phyloP scores from a whole-genome alignment of 768 basidiomycete species.

The Melanogaster broomeanus region DNA sequence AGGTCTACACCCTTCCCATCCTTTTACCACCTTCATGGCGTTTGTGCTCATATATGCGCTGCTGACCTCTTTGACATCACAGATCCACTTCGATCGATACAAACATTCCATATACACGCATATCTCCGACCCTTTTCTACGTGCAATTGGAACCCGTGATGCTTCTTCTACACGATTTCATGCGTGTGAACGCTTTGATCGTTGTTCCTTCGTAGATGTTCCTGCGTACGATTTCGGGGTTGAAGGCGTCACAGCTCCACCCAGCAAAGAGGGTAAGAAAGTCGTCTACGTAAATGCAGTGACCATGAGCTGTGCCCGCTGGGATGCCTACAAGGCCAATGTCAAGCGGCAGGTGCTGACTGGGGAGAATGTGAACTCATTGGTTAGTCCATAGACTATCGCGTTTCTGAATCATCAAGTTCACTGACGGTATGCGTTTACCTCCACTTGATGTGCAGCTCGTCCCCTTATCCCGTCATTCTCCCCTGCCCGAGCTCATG shows the following conservation, averaged over 20 bases:
- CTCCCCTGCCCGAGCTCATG: conserved; percentile 83
- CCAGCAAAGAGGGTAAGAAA: conserved; percentile 47
- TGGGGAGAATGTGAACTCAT: conserved; percentile 53
- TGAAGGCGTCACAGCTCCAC: conserved; percentile 18
- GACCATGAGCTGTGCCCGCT: conserved; percentile 59
- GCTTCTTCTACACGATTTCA: conserved; percentile 77
- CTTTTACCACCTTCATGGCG: neutral
- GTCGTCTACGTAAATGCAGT: conserved; percentile 89
- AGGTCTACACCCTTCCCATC: neutral
- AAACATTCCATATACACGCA: conserved; percentile 69
- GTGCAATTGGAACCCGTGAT: conserved; percentile 61
- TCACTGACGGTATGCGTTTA: neutral
- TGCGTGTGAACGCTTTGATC: conserved; percentile 84
- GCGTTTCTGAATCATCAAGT: neutral
- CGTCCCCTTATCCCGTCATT: conserved; percentile 85
- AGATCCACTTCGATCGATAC: conserved; percentile 93
- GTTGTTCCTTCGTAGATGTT: conserved; percentile 65
- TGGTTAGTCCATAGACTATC: conserved; percentile 48
- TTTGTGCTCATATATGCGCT: conserved; percentile 4
- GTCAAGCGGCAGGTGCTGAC: conserved; percentile 42
- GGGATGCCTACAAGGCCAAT: conserved; percentile 50
- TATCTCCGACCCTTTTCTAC: conserved; percentile 60
- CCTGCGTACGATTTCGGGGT: conserved; percentile 20
- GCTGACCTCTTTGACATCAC: conserved; percentile 5
- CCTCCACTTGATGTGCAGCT: conserved; percentile 45